These are phyloP conservation scores for Pseudozyma sp. DNA, from an alignment of 1,284 basidiomycete genomes.

Conservation along the genomic window DNA sequence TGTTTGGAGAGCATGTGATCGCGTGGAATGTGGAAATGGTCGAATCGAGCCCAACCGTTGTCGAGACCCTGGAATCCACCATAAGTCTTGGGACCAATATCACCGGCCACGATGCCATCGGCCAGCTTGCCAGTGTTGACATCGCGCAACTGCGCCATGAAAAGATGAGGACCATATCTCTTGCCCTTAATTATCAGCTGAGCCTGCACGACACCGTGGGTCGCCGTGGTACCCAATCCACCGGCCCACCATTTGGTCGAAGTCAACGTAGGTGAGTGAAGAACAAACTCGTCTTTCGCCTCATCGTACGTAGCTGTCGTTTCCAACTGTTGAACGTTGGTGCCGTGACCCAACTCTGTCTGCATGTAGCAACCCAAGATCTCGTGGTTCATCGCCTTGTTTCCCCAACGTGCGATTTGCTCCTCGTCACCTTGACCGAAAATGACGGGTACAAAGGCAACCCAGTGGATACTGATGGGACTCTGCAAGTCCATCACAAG, in stretches of 20 bases:
- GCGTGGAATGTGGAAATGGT: constrained; percentile 79
- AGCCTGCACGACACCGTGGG: constrained; percentile 83
- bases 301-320: constrained; percentile 82
- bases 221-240: constrained; percentile 79
- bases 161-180: constrained; percentile 81
- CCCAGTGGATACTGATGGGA: constrained; percentile 62
- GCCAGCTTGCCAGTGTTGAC: constrained; percentile 75
- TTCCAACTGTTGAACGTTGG: constrained; percentile 73
- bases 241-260: constrained; percentile 84
- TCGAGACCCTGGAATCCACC: constrained; percentile 75
- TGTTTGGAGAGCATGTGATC: constrained; percentile 82
- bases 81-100: constrained; percentile 77
- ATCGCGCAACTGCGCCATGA: constrained; percentile 73
- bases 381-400: constrained; percentile 63
- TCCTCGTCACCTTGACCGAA: constrained; percentile 57
- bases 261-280: constrained; percentile 81
- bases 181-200: constrained; percentile 78
- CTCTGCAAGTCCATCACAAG: constrained; percentile 57
- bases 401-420: constrained; percentile 62
- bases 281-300: constrained; percentile 78
- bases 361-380: constrained; percentile 68
- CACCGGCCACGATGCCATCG: constrained; percentile 78
- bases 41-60: constrained; percentile 78
- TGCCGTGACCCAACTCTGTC: constrained; percentile 77
- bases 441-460: constrained; percentile 66